phyloP scores from a whole-genome alignment of 176 grass and related monocot genomes.

The Avena insularis region DNA sequence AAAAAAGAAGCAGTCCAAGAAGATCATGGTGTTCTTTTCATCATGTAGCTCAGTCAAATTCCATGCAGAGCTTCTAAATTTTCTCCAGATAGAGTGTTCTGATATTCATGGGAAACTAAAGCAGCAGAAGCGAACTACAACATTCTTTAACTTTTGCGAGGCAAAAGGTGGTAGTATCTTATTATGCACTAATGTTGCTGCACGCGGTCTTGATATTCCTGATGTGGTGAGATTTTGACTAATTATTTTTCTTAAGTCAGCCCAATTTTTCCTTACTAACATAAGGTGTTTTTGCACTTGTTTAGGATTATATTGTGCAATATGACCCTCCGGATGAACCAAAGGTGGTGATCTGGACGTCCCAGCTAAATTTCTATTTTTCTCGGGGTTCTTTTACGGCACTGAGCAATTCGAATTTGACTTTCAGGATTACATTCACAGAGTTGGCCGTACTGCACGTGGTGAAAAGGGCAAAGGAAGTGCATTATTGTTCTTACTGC shows the following conservation, averaged over 20 bases:
- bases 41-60: conserved; percentile 94
- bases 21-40: conserved; percentile 98
- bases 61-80: conserved; percentile 80
- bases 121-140: conserved; percentile 88
- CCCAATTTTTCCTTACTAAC: conserved; percentile 29
- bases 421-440: conserved; percentile 94
- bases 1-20: conserved; percentile 76
- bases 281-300: neutral
- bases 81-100: conserved; percentile 69
- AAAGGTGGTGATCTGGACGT: conserved; percentile 53
- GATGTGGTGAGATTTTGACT: conserved; percentile 65
- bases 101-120: conserved; percentile 98
- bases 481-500: conserved; percentile 82
- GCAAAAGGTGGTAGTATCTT: conserved; percentile 81
- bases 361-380: neutral
- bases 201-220: conserved; percentile 94
- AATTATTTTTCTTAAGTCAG: conserved; percentile 5
- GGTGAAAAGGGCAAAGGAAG: conserved; percentile 83
- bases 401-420: conserved; percentile 30
- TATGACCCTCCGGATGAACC: conserved; percentile 96
- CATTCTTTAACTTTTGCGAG: conserved; percentile 85
- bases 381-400: neutral
- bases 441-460: conserved; percentile 90
- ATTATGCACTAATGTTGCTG: conserved; percentile 90
- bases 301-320: conserved; percentile 93